Conservation (phyloP, 2,329 filamentous ascomycete species). For the Claviceps maximensis region DNA sequence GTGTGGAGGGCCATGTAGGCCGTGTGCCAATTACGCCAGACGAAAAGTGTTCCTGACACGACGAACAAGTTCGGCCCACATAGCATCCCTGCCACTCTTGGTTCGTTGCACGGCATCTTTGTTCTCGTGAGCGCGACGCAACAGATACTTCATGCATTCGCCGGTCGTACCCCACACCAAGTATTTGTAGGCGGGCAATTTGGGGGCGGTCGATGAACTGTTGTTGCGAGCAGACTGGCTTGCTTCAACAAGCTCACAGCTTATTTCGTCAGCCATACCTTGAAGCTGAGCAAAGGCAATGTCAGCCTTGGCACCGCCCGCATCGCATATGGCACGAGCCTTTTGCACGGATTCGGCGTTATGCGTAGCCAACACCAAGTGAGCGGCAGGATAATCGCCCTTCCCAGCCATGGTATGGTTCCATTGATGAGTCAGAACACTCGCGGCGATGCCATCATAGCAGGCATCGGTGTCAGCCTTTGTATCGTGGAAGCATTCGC, state of each 20-base stretch:
- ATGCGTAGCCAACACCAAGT: slow-evolving; percentile 68
- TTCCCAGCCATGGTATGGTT: slow-evolving; percentile 21
- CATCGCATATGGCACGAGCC: slow-evolving; percentile 38
- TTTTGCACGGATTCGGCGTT: slow-evolving; percentile 59
- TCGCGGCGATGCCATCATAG: slow-evolving; percentile 59
- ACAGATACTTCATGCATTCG: slow-evolving; percentile 78
- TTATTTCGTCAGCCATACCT: slow-evolving; percentile 93
- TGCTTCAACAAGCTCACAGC: slow-evolving; percentile 42
- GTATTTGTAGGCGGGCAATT: slow-evolving; percentile 55
- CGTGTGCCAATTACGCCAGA: slow-evolving; percentile 1
- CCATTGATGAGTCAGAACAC: slow-evolving; percentile 47
- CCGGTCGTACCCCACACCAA: slow-evolving; percentile 56
- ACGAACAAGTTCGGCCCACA: slow-evolving; percentile 47
- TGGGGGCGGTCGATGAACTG: slow-evolving; percentile 13
- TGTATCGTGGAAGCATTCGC: slow-evolving; percentile 57
- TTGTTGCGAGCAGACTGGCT: slow-evolving; percentile 17
- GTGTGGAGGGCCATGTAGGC: not conserved
- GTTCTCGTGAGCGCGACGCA: slow-evolving; percentile 53
- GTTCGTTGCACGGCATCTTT: slow-evolving; percentile 55
- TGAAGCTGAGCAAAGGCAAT: slow-evolving; percentile 56
- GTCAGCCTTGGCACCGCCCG: slow-evolving; percentile 25
- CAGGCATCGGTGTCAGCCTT: slow-evolving; percentile 57
- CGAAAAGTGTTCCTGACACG: slow-evolving; percentile 31
- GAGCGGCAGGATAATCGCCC: slow-evolving; percentile 40
- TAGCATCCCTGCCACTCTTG: slow-evolving; percentile 45